These are phyloP conservation scores for Diospyros kaki DNA, from an alignment of 148 eudicot genomes.

Conservation along the genomic window DNA sequence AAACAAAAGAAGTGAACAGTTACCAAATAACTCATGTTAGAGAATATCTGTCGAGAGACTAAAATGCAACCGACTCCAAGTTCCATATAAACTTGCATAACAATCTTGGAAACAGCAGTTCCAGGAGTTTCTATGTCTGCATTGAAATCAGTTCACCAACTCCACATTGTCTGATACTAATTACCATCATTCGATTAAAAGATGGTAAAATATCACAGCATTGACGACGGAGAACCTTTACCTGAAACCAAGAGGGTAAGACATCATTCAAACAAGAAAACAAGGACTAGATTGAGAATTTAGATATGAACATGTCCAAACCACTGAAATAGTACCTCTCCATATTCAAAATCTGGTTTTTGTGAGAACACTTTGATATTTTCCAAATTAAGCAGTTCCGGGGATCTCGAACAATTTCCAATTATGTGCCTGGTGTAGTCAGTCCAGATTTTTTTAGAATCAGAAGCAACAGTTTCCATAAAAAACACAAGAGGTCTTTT, in stretches of 20 bases:
- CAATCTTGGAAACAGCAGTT: not conserved
- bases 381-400: constrained; percentile 26
- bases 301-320: not conserved
- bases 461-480: constrained; percentile 38
- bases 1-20: not conserved
- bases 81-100: not conserved
- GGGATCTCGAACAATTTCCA: constrained; percentile 33
- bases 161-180: constrained; percentile 55
- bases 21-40: not conserved
- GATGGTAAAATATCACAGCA: constrained; percentile 67
- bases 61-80: not conserved
- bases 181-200: constrained; percentile 34
- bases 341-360: constrained; percentile 33
- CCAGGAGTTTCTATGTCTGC: constrained; percentile 25
- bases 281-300: not conserved
- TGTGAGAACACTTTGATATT: constrained; percentile 45
- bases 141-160: constrained; percentile 61
- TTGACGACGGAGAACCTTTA: constrained; percentile 58
- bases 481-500: constrained; percentile 63
- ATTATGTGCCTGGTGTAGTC: constrained; percentile 33
- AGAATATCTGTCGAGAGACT: not conserved
- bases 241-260: constrained; percentile 23
- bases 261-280: constrained; percentile 6
- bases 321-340: constrained; percentile 34
- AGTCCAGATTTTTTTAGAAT: constrained; percentile 33